Evolutionary conservation across 345 rosid species (phyloP), one percentile per base, ranked within the genome.

Genomic region (Citrus reticulata): DNA sequence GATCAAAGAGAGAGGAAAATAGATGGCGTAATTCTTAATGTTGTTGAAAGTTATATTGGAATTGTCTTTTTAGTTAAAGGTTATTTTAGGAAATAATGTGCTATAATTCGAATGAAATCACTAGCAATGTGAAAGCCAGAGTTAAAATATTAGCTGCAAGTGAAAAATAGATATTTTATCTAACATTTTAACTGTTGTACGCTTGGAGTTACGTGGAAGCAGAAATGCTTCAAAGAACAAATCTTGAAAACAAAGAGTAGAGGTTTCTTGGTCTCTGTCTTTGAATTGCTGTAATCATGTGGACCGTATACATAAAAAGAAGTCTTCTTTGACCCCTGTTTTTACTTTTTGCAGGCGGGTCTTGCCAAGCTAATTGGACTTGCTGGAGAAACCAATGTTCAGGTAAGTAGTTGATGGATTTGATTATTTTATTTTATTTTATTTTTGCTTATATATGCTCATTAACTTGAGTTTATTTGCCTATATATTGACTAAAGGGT

Each of bases 331-430:
- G 17, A 46, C 17, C 14, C 16, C 51, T 63, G 32, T 62, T 74
- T 71, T 30, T 61, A 17, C 1, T 46, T 77, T 79, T 73, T 84
- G 86, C 86, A 96, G 99, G 99, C 99, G 6, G 99, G 99, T 79
- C 94, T 96, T 27, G 98, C 99, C 55, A 96, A 96, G 72, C 87
- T 96, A 40, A 84, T 91, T 79, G 99, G 99, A 77, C 98, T 96
- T 72, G 97, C 99, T 66, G 98, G 98, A 78, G 99, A 93, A 81
- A 96, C 99, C 74, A 96, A 94, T 74, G 87, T 96, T 69, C 99
- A 96, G 95, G 98, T 77, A 81, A 78, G 89, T 88, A 74, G 25
- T 59, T 70, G 7, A 40, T 16, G 40, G 29, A 77, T 75, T 34
- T 68, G 24, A 27, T 46, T 14, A 42, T 5, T 30, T 25, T 29